Percentiles rank a stretch among this genome's conserved stretches.
Evolutionary conservation across 805 yeast genomes (phyloP).

Genomic region (Schwanniomyces vanrijiae): DNA sequence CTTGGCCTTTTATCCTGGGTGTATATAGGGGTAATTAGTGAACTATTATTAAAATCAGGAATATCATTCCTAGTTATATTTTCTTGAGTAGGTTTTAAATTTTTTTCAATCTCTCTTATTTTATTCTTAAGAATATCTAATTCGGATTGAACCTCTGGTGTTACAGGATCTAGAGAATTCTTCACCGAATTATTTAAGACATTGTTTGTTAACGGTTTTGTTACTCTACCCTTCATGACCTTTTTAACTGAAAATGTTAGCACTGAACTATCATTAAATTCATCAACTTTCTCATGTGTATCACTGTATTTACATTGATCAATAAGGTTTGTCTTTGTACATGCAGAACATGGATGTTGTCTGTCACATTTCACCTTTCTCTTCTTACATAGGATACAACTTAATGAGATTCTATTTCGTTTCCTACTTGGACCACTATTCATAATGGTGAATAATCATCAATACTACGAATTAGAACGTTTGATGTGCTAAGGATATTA

Average conservation of each 20-base stretch:
- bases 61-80: neutral
- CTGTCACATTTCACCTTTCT: conserved; percentile 41
- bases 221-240: neutral
- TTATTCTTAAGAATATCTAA: conserved; percentile 39
- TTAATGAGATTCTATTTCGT: conserved; percentile 28
- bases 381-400: conserved; percentile 34
- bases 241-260: neutral
- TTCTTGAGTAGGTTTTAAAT: neutral
- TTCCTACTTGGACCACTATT: conserved; percentile 9
- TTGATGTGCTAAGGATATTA: no score
- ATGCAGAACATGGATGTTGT: conserved; percentile 33
- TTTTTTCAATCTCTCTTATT: conserved; percentile 46
- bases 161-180: neutral
- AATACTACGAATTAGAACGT: neutral
- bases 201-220: neutral
- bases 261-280: neutral
- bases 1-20: neutral
- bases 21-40: neutral
- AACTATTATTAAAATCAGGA: neutral
- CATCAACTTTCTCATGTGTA: neutral
- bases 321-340: conserved; percentile 24
- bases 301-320: conserved; percentile 25
- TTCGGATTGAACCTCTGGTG: conserved; percentile 8
- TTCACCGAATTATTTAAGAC: neutral
- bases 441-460: neutral